phyloP scores from a whole-genome alignment of 768 basidiomycete species.

The Sarcomyxa edulis region DNA sequence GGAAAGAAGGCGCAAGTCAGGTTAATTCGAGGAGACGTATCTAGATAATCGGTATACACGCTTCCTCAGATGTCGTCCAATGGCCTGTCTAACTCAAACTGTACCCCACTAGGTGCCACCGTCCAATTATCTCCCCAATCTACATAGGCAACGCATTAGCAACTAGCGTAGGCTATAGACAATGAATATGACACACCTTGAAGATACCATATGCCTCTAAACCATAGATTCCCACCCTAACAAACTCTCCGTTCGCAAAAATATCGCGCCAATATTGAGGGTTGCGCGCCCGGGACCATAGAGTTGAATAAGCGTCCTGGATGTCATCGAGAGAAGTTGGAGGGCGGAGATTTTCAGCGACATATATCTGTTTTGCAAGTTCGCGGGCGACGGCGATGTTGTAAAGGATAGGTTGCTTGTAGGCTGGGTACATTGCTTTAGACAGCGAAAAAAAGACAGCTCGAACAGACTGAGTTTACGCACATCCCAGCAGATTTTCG shows the following conservation, averaged over 20 bases:
- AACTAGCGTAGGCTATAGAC: not conserved
- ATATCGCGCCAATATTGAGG: constrained; percentile 58
- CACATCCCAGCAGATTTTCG: constrained; percentile 49
- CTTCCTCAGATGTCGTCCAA: too few relatives aligned
- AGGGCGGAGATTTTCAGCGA: constrained; percentile 65
- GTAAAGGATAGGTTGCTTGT: constrained; percentile 73
- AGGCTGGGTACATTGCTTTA: constrained; percentile 40
- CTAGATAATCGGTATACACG: too few relatives aligned
- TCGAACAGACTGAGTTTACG: constrained; percentile 9
- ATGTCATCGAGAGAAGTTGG: constrained; percentile 54
- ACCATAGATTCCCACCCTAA: constrained; percentile 66
- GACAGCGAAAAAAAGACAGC: too few relatives aligned
- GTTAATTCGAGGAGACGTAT: too few relatives aligned
- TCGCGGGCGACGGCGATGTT: constrained; percentile 76
- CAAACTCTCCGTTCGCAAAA: constrained; percentile 58
- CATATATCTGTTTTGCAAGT: constrained; percentile 69
- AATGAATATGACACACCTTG: constrained; percentile 46
- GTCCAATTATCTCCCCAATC: constrained; percentile 86
- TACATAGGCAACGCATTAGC: constrained; percentile 18
- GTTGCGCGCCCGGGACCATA: constrained; percentile 59
- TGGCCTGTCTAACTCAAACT: constrained; percentile 52
- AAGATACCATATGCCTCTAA: constrained; percentile 89
- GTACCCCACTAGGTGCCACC: constrained; percentile 78
- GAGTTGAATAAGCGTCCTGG: constrained; percentile 52
- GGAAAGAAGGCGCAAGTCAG: too few relatives aligned